A percentile compares a stretch with the other conserved stretches of the same genome.
These are phyloP conservation scores for Gracilaria caudata DNA, from an alignment of 23 red algal species.

Conservation along the genomic window DNA sequence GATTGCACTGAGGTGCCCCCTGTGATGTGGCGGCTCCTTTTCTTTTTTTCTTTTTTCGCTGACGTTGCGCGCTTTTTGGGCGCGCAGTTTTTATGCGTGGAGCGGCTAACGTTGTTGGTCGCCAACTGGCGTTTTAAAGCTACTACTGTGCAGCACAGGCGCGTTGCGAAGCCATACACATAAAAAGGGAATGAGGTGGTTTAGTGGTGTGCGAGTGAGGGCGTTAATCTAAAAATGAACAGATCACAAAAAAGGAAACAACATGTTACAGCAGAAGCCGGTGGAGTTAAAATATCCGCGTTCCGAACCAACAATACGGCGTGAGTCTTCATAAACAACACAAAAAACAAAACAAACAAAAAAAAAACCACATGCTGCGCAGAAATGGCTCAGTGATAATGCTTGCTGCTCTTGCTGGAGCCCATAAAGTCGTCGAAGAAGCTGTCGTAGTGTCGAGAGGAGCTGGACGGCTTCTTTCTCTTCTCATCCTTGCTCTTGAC, in stretches of 20 bases:
- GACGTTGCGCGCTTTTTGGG: neutral
- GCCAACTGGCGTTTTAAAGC: neutral
- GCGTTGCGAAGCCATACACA: neutral
- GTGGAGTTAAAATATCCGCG: neutral
- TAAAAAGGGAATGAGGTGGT: neutral
- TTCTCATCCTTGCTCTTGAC: neutral
- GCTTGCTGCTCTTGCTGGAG: neutral
- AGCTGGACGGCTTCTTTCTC: slow-evolving; percentile 1
- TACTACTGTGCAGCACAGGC: neutral
- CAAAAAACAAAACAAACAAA: neutral
- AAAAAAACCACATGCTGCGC: neutral
- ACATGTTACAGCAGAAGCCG: neutral
- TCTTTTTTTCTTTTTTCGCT: neutral
- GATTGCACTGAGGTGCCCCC: neutral
- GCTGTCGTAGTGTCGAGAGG: neutral
- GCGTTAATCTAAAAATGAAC: neutral
- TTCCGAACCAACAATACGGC: neutral
- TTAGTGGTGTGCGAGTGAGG: neutral
- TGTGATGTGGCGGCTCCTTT: neutral
- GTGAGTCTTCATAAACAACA: too few relatives aligned
- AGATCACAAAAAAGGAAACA: slow-evolving; percentile 7
- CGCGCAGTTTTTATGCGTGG: too few relatives aligned
- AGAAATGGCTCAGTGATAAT: neutral
- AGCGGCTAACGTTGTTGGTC: neutral
- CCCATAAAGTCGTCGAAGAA: slow-evolving; percentile 6